phyloP scores from a whole-genome alignment of 148 eudicot genomes.

The Chenopodium berlandieri region DNA sequence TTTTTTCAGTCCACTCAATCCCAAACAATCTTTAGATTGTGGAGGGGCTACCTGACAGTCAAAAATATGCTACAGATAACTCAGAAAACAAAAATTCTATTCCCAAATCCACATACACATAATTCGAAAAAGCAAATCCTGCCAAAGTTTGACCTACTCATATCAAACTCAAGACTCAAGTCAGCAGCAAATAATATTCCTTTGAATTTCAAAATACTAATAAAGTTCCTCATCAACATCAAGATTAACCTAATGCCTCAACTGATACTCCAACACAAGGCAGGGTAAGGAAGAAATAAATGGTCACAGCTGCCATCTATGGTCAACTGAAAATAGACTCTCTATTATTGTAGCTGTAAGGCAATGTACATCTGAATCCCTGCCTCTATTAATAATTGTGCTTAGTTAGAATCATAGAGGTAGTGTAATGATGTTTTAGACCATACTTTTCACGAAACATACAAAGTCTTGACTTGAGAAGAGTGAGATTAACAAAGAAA shows the following conservation, averaged over 20 bases:
- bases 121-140: neutral
- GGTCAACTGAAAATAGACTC: no score
- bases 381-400: neutral
- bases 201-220: no score
- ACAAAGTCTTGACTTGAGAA: neutral
- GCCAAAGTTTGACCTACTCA: no score
- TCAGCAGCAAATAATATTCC: no score
- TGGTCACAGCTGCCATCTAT: neutral
- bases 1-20: neutral
- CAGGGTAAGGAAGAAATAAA: no score
- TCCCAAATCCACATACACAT: neutral
- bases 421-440: neutral
- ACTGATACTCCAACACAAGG: no score
- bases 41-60: neutral
- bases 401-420: neutral
- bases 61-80: neutral
- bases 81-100: neutral
- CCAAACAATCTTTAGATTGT: neutral
- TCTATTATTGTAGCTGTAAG: no score
- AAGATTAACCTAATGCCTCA: neutral
- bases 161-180: no score
- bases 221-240: neutral
- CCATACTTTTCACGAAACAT: neutral
- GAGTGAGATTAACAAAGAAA: neutral
- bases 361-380: no score